These are phyloP conservation scores for Wilcoxina mikolae DNA, from an alignment of 495 filamentous ascomycete genomes.

Conservation along the genomic window DNA sequence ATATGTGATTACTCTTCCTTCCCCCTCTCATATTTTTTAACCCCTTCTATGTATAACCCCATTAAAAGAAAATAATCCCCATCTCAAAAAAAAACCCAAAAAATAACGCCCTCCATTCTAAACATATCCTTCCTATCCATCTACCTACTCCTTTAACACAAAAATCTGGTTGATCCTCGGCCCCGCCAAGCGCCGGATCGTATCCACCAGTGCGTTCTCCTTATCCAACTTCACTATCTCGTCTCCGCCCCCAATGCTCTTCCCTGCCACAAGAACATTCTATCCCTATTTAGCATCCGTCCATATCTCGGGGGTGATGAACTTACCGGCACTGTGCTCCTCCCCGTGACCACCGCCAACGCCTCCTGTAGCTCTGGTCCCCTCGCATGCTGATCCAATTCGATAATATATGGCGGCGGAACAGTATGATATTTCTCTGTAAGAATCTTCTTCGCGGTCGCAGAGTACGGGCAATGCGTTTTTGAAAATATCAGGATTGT, in stretches of 20 bases:
- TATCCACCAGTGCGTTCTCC: conserved; percentile 52
- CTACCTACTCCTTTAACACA: conserved; percentile 6
- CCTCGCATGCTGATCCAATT: conserved; percentile 69
- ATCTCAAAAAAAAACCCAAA: no score
- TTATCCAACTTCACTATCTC: conserved; percentile 61
- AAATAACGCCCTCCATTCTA: background rate
- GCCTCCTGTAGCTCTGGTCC: conserved; percentile 54
- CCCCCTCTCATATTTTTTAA: no score
- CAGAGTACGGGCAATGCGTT: conserved; percentile 74
- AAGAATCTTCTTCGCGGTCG: conserved; percentile 66
- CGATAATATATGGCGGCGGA: conserved; percentile 73
- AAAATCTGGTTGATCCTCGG: conserved; percentile 37
- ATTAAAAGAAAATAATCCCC: no score
- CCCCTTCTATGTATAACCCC: no score
- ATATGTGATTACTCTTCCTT: no score
- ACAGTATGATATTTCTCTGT: conserved; percentile 67
- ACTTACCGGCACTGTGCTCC: conserved; percentile 57
- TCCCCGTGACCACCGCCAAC: conserved; percentile 56
- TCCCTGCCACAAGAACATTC: conserved; percentile 75
- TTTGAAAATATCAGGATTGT: conserved; percentile 92
- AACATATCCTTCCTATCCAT: no score
- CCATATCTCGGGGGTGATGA: background rate
- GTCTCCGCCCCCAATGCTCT: conserved; percentile 82
- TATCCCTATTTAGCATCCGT: background rate
- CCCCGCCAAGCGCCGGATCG: conserved; percentile 56